Conservation (phyloP, 2,329 filamentous ascomycete species). For the Fusarium euwallaceae region DNA sequence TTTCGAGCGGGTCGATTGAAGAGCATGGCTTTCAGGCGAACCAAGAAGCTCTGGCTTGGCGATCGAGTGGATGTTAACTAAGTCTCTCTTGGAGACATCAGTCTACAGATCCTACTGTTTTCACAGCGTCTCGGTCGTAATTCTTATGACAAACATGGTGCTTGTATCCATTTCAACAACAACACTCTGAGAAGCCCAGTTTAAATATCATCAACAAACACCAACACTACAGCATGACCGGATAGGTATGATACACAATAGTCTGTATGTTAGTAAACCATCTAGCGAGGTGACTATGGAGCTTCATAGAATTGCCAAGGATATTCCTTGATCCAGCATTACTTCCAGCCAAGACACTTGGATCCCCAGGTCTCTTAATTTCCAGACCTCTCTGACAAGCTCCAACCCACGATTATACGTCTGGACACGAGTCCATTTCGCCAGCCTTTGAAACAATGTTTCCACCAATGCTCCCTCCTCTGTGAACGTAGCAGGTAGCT, state of each 20-base stretch:
- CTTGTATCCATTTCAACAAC: neutral
- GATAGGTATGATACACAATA: too few relatives aligned
- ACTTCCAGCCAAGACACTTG: neutral
- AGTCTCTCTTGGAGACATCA: neutral
- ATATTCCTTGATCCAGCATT: neutral
- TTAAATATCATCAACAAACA: neutral
- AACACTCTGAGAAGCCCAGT: neutral
- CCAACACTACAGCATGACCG: neutral
- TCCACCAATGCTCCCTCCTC: neutral
- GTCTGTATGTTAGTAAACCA: neutral
- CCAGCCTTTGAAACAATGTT: neutral
- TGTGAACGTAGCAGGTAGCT: neutral
- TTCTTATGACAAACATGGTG: neutral
- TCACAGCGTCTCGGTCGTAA: conserved; percentile 7
- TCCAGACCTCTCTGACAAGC: neutral
- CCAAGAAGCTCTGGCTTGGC: conserved; percentile 6
- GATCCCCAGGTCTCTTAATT: neutral
- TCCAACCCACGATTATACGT: neutral
- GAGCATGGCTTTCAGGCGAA: neutral
- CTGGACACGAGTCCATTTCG: neutral
- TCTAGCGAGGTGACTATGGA: neutral
- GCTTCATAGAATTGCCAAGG: neutral
- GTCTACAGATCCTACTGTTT: conserved; percentile 20
- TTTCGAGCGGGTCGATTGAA: neutral
- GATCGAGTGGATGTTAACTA: neutral